Conservation (phyloP, 164 flowering plant genomes). For the Piper betle region DNA sequence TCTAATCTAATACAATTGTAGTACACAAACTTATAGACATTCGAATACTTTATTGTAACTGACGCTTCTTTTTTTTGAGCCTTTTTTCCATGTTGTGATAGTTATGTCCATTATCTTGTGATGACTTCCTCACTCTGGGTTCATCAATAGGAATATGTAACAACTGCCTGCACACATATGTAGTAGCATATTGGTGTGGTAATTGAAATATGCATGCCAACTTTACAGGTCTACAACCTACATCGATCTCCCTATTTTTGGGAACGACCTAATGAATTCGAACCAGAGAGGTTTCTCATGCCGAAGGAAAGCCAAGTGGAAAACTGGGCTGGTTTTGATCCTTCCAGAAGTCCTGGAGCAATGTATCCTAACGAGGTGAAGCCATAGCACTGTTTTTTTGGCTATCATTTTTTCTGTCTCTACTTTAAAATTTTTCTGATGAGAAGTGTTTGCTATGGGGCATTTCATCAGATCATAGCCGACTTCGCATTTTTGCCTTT, state of each 20-base stretch:
- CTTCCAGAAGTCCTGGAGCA: slow-evolving; percentile 86
- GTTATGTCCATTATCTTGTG: too few relatives aligned
- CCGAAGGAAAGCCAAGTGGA: slow-evolving; percentile 40
- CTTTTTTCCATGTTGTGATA: too few relatives aligned
- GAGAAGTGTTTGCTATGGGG: background rate
- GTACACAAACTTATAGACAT: too few relatives aligned
- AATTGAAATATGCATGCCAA: background rate
- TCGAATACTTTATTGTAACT: too few relatives aligned
- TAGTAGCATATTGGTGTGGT: background rate
- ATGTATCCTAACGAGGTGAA: slow-evolving; percentile 88
- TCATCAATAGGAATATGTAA: too few relatives aligned
- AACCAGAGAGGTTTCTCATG: slow-evolving; percentile 77
- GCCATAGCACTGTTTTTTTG: background rate
- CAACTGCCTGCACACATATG: too few relatives aligned
- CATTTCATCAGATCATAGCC: slow-evolving; percentile 44
- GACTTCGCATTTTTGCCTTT: slow-evolving; percentile 94
- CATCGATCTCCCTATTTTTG: slow-evolving; percentile 92
- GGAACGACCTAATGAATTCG: slow-evolving; percentile 75
- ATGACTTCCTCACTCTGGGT: too few relatives aligned
- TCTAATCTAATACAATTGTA: too few relatives aligned
- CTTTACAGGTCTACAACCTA: slow-evolving; percentile 72
- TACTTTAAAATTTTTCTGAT: background rate
- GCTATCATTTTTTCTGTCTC: background rate
- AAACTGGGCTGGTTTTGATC: slow-evolving; percentile 95
- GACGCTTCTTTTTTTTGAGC: too few relatives aligned